Evolutionary conservation across 2,329 filamentous ascomycete species (phyloP).

Genomic region (Diaporthe citri): DNA sequence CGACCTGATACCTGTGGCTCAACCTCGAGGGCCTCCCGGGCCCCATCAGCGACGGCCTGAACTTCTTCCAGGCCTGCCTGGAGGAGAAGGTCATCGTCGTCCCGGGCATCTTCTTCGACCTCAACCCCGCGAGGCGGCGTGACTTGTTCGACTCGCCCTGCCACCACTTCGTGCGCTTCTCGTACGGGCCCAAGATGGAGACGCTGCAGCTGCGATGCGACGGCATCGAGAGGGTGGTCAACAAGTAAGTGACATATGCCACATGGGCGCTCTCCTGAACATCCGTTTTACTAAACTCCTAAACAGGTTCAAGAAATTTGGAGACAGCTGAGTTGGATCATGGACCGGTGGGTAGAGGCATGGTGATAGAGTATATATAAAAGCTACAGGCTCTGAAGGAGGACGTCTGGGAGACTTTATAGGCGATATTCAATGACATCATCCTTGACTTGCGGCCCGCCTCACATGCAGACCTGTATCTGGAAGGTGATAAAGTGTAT

Average conservation of each 20-base stretch:
- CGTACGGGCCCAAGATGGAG: constrained; percentile 87
- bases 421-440: neutral
- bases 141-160: constrained; percentile 96
- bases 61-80: constrained; percentile 96
- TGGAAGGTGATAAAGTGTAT: neutral
- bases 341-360: neutral
- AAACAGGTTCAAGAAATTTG: constrained; percentile 42
- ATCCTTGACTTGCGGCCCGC: neutral
- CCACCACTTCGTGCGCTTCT: constrained; percentile 90
- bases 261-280: neutral
- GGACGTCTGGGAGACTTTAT: neutral
- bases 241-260: constrained; percentile 66
- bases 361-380: neutral
- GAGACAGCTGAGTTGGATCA: constrained; percentile 3
- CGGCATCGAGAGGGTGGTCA: constrained; percentile 85
- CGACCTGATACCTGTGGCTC: constrained; percentile 91
- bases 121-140: constrained; percentile 89
- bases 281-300: neutral
- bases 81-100: constrained; percentile 97
- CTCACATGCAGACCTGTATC: neutral
- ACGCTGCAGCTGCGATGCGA: constrained; percentile 83
- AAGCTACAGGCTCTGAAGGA: neutral
- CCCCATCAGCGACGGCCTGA: constrained; percentile 91
- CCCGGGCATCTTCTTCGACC: constrained; percentile 96
- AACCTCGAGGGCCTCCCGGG: constrained; percentile 77